Base-by-base conservation (phyloP, 2,329 filamentous ascomycete genomes). In the Stemphylium vesicarium region DNA sequence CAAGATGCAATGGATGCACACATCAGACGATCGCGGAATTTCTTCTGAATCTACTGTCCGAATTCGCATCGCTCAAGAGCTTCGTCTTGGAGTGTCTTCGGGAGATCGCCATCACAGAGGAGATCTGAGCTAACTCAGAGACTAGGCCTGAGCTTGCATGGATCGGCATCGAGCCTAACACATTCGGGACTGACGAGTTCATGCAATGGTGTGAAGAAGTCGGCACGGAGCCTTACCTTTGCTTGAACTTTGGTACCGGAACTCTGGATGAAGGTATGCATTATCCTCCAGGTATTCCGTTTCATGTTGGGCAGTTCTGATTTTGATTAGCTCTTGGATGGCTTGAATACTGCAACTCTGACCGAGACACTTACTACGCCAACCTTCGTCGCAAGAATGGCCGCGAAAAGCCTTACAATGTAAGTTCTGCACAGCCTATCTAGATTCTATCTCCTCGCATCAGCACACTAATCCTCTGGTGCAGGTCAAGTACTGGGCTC, bases 111-210 rank as follows among this genome's bases (percentile, higher is more conserved):
- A 33, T 24, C 24, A n/a, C 16, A 37, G 15, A 41, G 38, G 12
- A 43, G 20, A 18, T 22, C 13, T 13, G 42, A 42, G 33, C 48
- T 62, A 53, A 59, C 9, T 11, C 33, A 50, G 16, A 22, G 24
- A 32, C 26, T 66, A 82, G 88, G 64, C 88, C 87, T 1, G 91
- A 95, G 69, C 81, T 95, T 48, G 91, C 91, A 4, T 95, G 91
- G 91, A 80, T 89, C 16, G 89, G 88, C 31, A 84, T 84, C 1
- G 91, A 95, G 78, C 85, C 82, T 24, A 95, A 95, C 72, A 80
- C 88, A 58, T 93, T 95, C 68, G 91, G 91, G 53, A 95, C 91
- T 0, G 90, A 95, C 73, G 91, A 95, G 78, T 95, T 95, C 76
- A 85, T 95, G 82, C 82, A 87, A 63, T 94, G 90, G 90, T 91